These are phyloP conservation scores for Austropuccinia psidii DNA, from an alignment of 1,284 basidiomycete species.

Conservation along the genomic window DNA sequence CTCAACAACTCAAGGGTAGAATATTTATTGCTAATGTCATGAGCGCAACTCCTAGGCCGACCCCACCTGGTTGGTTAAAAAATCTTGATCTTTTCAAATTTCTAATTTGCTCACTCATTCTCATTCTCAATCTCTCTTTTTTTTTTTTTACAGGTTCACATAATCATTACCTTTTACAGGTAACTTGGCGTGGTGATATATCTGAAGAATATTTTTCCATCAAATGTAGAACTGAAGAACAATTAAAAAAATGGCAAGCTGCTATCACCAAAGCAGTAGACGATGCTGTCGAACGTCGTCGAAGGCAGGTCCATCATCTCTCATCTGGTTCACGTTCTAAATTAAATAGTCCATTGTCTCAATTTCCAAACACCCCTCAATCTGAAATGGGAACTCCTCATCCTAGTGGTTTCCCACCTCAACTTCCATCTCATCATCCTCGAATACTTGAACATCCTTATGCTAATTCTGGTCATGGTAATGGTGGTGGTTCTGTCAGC, in stretches of 20 bases:
- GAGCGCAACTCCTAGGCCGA: conserved; percentile 56
- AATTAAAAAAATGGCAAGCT: conserved; percentile 83
- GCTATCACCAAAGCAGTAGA: conserved; percentile 79
- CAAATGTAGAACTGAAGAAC: conserved; percentile 84
- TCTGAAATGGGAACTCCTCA: conserved; percentile 31
- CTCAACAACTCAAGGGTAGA: conserved; percentile 84
- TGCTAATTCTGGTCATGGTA: conserved; percentile 18
- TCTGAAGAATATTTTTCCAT: conserved; percentile 77
- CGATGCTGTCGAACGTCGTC: conserved; percentile 44
- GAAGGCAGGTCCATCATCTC: conserved; percentile 29
- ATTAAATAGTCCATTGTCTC: conserved; percentile 26
- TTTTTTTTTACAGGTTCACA: background rate
- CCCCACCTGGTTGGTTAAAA: conserved; percentile 25
- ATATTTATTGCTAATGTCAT: conserved; percentile 98
- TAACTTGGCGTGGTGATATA: conserved; percentile 82
- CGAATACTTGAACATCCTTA: conserved; percentile 25
- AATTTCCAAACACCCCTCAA: conserved; percentile 34
- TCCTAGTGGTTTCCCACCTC: conserved; percentile 17
- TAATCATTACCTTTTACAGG: conserved; percentile 56
- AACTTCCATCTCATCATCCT: background rate
- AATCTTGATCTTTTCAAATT: background rate
- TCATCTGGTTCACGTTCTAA: conserved; percentile 33
- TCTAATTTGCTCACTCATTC: background rate
- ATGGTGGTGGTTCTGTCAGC: conserved; percentile 5
- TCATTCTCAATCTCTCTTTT: background rate